Base-by-base conservation (phyloP, 2,329 filamentous ascomycete genomes). In the Monilinia polystroma region DNA sequence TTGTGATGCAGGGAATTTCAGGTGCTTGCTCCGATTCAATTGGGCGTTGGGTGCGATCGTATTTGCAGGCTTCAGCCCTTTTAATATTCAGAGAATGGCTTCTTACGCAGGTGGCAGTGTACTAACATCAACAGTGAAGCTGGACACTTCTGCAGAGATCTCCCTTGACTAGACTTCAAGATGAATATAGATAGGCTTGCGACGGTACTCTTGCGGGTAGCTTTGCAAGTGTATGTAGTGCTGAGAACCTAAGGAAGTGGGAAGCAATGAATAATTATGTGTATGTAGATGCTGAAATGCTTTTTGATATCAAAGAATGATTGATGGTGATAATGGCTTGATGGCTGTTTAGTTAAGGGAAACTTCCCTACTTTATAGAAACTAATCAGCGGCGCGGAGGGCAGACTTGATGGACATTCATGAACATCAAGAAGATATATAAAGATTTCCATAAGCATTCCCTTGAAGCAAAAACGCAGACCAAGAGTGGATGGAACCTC, bases 71-170 rank as follows among this genome's bases (percentile, higher is more conserved):
- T 58, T 70, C 66, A 68, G 67, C 71, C 71, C 73, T 73, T 68
- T 32, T 23, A 49, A 53, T 32, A 32, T 64, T 73, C 53, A 74
- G 70, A 57, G 65, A 60, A 35, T 41, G 12, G 12, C 58, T n/a
- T 64, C 29, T 32, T 7, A 43, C 35, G 38, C 26, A 12, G 12
- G 45, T 18, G 32, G 45, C 38, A 35, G 45, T 35, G 12, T 53
- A 71, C 72, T 68, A 29, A 74, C 71, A 74, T 74, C 72, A 72
- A 73, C 70, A 65, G 68, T 59, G 11, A 60, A 70, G 56, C 54
- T 59, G 41, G 45, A 60, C 55, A 26, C 59, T 41, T 59, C n/a
- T n/a, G 23, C 6, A 7, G 38, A 62, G 38, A 62, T 54, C 20
- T 47, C 18, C 23, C 38, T 38, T 26, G 20, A 20, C 20, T 35